phyloP scores from a whole-genome alignment of 2,329 filamentous ascomycete genomes.

The Fusarium piperis region DNA sequence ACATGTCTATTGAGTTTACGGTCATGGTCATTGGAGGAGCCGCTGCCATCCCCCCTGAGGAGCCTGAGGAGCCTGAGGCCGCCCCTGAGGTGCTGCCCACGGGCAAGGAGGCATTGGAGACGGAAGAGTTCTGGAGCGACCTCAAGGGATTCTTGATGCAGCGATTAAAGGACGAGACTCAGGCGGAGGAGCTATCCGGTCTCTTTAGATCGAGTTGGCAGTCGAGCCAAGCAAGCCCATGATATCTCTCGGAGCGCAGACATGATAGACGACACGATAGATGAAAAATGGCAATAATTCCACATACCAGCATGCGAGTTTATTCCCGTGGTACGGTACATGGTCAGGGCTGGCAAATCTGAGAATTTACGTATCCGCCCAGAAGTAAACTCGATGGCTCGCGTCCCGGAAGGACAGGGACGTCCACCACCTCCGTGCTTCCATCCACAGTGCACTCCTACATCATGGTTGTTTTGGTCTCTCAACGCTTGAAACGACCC shows the following conservation, averaged over 20 bases:
- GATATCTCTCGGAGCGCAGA: conserved; percentile 10
- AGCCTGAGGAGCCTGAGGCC: conserved; percentile 51
- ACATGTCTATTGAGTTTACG: conserved; percentile 73
- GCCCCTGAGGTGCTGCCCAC: conserved; percentile 39
- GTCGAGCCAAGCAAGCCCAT: conserved; percentile 50
- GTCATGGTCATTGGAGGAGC: conserved; percentile 88
- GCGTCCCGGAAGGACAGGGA: conserved; percentile 20
- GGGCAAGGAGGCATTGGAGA: conserved; percentile 71
- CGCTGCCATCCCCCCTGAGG: conserved; percentile 55
- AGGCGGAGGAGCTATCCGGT: conserved; percentile 70
- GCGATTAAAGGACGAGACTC: conserved; percentile 75
- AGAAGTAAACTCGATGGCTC: conserved; percentile 36
- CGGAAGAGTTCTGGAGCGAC: conserved; percentile 86
- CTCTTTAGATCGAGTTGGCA: conserved; percentile 80
- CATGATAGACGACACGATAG: conserved; percentile 26
- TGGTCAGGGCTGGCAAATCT: conserved; percentile 44
- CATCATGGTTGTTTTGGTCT: conserved; percentile 39
- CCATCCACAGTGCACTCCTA: conserved; percentile 38
- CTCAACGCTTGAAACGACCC: conserved; percentile 40
- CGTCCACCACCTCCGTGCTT: conserved; percentile 25
- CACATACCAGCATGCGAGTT: conserved; percentile 44
- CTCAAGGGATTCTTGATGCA: conserved; percentile 82
- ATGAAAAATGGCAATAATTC: conserved; percentile 33
- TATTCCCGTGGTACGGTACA: conserved; percentile 44
- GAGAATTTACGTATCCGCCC: conserved; percentile 41